Evolutionary conservation across 2,329 filamentous ascomycete species (phyloP).

Genomic region (Sporothrix euskadiensis): DNA sequence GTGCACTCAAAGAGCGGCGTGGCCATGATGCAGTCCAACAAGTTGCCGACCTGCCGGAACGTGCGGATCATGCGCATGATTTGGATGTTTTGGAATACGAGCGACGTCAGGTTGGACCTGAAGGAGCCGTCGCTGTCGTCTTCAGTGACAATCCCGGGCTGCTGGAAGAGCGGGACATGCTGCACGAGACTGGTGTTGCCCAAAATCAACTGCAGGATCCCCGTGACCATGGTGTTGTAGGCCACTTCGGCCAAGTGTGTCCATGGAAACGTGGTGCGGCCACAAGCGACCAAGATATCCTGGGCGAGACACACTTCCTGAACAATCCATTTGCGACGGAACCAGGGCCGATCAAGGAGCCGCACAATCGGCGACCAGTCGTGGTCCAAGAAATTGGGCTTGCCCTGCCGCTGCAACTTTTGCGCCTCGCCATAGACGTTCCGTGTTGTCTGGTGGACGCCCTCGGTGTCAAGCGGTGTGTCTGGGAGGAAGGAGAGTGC

Average conservation of each 20-base stretch:
- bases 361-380: constrained; percentile 12
- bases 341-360: constrained; percentile 24
- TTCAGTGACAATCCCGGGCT: too few species aligned
- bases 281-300: not conserved
- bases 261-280: constrained; percentile 14
- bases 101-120: not conserved
- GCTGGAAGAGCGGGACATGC: not conserved
- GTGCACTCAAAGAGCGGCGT: constrained; percentile 12
- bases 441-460: constrained; percentile 37
- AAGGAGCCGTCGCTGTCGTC: not conserved
- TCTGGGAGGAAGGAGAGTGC: constrained; percentile 29
- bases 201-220: not conserved
- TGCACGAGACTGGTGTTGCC: not conserved
- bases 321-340: constrained; percentile 25
- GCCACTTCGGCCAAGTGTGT: constrained; percentile 6
- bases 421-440: not conserved
- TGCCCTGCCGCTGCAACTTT: not conserved
- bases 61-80: constrained; percentile 18
- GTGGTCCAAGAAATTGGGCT: constrained; percentile 16
- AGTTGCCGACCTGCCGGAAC: constrained; percentile 4
- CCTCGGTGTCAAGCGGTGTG: constrained; percentile 39
- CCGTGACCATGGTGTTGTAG: not conserved
- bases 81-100: constrained; percentile 18
- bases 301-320: constrained; percentile 21
- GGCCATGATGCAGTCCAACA: constrained; percentile 22